Conservation (phyloP, 2,329 filamentous ascomycete genomes). For the Colletotrichum brevisporum region DNA sequence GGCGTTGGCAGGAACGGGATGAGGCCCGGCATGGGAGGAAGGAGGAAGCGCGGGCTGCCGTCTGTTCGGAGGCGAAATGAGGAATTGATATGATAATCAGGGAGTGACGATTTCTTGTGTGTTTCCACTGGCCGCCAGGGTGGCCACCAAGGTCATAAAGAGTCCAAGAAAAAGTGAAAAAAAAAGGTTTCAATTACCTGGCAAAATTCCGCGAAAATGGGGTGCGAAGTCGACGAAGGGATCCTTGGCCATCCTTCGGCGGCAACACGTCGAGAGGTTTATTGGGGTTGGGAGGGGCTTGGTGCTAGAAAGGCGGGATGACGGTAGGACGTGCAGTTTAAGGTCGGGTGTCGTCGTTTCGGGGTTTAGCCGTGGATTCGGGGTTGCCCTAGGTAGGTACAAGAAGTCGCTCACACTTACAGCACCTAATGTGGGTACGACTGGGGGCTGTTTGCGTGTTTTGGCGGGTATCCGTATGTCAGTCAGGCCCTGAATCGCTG, state of each 20-base stretch:
- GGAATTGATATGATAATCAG: constrained; percentile 12
- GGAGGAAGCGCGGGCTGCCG: constrained; percentile 13
- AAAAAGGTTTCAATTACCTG: constrained; percentile 26
- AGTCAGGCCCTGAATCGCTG: too few species aligned
- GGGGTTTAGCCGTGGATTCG: constrained; percentile 35
- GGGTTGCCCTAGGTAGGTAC: constrained; percentile 10
- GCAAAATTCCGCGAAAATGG: constrained; percentile 26
- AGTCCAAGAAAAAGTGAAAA: background rate
- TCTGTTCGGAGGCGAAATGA: constrained; percentile 12
- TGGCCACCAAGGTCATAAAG: background rate
- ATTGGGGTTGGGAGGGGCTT: constrained; percentile 5
- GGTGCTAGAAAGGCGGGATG: constrained; percentile 23
- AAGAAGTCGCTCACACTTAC: too few species aligned
- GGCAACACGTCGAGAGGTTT: constrained; percentile 3
- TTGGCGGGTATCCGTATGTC: too few species aligned
- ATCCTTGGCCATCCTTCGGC: constrained; percentile 31
- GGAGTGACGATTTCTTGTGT: background rate
- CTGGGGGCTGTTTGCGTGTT: too few species aligned
- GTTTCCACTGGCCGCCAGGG: background rate
- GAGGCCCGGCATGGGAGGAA: constrained; percentile 37
- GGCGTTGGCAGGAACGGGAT: constrained; percentile 35
- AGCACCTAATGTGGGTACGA: too few species aligned
- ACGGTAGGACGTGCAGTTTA: constrained; percentile 25
- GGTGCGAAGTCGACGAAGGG: constrained; percentile 23
- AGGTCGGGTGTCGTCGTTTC: constrained; percentile 28